Evolutionary conservation across 495 filamentous ascomycete genomes (phyloP).

Genomic region (Choiromyces venosus): DNA sequence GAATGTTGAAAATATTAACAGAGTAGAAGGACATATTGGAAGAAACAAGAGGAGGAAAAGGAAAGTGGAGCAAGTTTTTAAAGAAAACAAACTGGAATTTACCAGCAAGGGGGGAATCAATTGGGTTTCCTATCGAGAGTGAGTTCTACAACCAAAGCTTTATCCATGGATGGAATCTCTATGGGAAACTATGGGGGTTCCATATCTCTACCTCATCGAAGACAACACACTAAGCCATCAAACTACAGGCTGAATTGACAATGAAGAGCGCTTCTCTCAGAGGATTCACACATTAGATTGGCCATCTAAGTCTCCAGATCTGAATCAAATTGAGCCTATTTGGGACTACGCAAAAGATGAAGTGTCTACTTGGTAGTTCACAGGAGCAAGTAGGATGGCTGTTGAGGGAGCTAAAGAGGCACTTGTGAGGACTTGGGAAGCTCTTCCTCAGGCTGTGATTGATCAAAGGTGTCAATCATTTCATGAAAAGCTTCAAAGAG

Average conservation of each 20-base stretch:
- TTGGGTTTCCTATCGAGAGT: conserved; percentile 7
- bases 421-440: no score
- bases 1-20: not conserved
- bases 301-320: conserved; percentile 5
- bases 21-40: not conserved
- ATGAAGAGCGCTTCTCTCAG: not conserved
- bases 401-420: no score
- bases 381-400: no score
- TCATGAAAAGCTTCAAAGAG: no score
- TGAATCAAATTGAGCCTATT: not conserved
- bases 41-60: not conserved
- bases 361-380: no score
- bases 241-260: not conserved
- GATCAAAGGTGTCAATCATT: no score
- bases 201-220: not conserved
- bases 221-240: not conserved
- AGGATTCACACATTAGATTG: not conserved
- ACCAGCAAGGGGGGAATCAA: no score
- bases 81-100: no score
- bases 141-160: not conserved
- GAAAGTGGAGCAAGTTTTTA: not conserved
- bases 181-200: not conserved
- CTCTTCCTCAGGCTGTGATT: no score
- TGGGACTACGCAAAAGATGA: conserved; percentile 8
- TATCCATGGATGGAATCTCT: not conserved